These are phyloP conservation scores for Torulaspora globosa DNA, from an alignment of 1,139 yeast genomes.

Conservation along the genomic window DNA sequence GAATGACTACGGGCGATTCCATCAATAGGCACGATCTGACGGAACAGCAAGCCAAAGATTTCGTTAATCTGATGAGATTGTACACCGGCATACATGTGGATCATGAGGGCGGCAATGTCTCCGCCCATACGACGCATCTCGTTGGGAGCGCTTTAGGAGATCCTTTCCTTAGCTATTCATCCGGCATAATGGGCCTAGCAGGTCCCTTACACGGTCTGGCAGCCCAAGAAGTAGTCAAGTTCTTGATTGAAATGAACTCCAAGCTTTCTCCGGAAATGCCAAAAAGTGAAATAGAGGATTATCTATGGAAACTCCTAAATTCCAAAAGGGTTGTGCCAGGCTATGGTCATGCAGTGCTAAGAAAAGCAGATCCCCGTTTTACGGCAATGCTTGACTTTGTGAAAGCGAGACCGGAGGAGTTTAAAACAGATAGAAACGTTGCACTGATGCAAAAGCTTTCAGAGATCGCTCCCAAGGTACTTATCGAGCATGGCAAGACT, in stretches of 20 bases:
- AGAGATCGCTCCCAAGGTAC: slow-evolving; percentile 52
- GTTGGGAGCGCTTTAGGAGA: slow-evolving; percentile 95
- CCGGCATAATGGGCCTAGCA: slow-evolving; percentile 95
- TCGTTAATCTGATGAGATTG: slow-evolving; percentile 85
- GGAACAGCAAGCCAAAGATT: slow-evolving; percentile 37
- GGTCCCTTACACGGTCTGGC: slow-evolving; percentile 99
- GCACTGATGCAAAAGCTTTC: slow-evolving; percentile 37
- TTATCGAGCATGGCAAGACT: slow-evolving; percentile 56
- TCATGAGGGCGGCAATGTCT: slow-evolving; percentile 98
- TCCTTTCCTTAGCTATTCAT: slow-evolving; percentile 87
- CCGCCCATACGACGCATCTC: slow-evolving; percentile 95
- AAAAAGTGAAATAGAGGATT: slow-evolving; percentile 72
- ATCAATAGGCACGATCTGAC: slow-evolving; percentile 53
- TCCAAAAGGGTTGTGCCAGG: slow-evolving; percentile 97
- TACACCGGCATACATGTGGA: slow-evolving; percentile 94
- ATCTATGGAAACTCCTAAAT: slow-evolving; percentile 88
- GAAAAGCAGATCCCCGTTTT: slow-evolving; percentile 85
- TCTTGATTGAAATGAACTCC: slow-evolving; percentile 78
- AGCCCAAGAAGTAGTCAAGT: slow-evolving; percentile 94
- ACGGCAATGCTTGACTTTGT: slow-evolving; percentile 40
- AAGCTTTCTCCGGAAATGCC: slow-evolving; percentile 71
- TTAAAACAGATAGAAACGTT: slow-evolving; percentile 35
- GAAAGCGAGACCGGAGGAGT: slow-evolving; percentile 33
- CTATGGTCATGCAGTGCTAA: slow-evolving; percentile 93
- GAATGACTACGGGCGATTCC: slow-evolving; percentile 50